Percentiles rank a stretch among this genome's conserved stretches.
phyloP scores from a whole-genome alignment of 805 yeast species.

The Cyberlindnera maritima region DNA sequence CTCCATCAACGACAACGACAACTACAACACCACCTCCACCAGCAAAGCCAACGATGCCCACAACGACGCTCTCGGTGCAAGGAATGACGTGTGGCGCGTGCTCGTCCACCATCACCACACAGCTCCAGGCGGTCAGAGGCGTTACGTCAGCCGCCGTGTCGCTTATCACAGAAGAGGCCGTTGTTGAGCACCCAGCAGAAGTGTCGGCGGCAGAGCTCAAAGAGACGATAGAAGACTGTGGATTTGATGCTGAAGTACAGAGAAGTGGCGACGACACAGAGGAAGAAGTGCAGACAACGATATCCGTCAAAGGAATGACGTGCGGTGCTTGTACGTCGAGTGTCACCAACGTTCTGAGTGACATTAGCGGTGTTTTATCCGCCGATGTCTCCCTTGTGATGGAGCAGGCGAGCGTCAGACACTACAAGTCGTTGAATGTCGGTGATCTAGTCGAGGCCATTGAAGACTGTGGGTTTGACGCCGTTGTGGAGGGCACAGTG shows the following conservation, averaged over 20 bases:
- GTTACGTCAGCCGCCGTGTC: slow-evolving; percentile 62
- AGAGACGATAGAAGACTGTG: slow-evolving; percentile 67
- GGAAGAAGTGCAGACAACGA: slow-evolving; percentile 14
- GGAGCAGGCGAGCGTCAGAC: slow-evolving; percentile 63
- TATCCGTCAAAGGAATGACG: slow-evolving; percentile 27
- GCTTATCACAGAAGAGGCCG: slow-evolving; percentile 72
- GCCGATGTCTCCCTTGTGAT: slow-evolving; percentile 73
- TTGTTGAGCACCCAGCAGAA: slow-evolving; percentile 43
- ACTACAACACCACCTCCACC: slow-evolving; percentile 20
- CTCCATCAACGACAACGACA: slow-evolving; percentile 4
- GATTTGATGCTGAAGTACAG: slow-evolving; percentile 72
- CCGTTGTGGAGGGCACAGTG: slow-evolving; percentile 27
- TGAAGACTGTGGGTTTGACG: slow-evolving; percentile 78
- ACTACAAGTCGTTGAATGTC: slow-evolving; percentile 33
- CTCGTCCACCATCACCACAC: slow-evolving; percentile 60
- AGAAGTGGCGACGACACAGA: not conserved
- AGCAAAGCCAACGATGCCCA: slow-evolving; percentile 6
- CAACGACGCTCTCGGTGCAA: slow-evolving; percentile 23
- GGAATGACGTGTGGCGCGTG: slow-evolving; percentile 97
- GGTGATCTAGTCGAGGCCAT: slow-evolving; percentile 47
- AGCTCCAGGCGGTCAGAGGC: slow-evolving; percentile 47
- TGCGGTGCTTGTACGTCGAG: slow-evolving; percentile 48
- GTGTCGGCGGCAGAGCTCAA: slow-evolving; percentile 35
- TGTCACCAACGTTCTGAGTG: slow-evolving; percentile 52
- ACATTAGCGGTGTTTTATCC: slow-evolving; percentile 46